Conservation (phyloP, 164 flowering plant species). For the Santalum album region DNA sequence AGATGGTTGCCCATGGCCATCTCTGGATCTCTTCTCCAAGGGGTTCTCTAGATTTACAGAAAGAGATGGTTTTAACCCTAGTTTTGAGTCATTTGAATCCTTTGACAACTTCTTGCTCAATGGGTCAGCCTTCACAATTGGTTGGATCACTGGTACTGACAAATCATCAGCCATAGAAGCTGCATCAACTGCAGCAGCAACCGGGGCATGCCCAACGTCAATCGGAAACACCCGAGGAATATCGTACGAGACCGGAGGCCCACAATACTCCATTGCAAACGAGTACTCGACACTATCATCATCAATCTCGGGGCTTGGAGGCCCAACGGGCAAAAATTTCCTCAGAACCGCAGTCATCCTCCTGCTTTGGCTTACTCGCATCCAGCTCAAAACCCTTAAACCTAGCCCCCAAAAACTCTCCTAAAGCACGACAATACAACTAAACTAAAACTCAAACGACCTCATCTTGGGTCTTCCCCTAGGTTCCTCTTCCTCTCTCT, state of each 20-base stretch:
- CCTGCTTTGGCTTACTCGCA: neutral
- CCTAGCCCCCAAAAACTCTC: conserved; percentile 5
- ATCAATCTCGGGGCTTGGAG: conserved; percentile 20
- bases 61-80: conserved; percentile 10
- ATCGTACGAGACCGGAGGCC: conserved; percentile 51
- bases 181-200: conserved; percentile 31
- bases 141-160: conserved; percentile 60
- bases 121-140: conserved; percentile 24
- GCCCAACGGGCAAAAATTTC: conserved; percentile 29
- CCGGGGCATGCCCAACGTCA: conserved; percentile 46
- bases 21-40: conserved; percentile 7
- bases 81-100: conserved; percentile 14
- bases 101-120: conserved; percentile 10
- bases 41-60: conserved; percentile 19
- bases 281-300: conserved; percentile 41
- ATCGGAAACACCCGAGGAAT: conserved; percentile 59
- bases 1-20: neutral
- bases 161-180: conserved; percentile 15
- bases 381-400: neutral
- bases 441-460: neutral
- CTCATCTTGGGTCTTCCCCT: too few species aligned
- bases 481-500: neutral
- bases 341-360: conserved; percentile 45
- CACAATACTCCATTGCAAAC: conserved; percentile 66
- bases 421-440: neutral